Evolutionary conservation across 495 filamentous ascomycete species (phyloP).

Genomic region (Podospora conica): DNA sequence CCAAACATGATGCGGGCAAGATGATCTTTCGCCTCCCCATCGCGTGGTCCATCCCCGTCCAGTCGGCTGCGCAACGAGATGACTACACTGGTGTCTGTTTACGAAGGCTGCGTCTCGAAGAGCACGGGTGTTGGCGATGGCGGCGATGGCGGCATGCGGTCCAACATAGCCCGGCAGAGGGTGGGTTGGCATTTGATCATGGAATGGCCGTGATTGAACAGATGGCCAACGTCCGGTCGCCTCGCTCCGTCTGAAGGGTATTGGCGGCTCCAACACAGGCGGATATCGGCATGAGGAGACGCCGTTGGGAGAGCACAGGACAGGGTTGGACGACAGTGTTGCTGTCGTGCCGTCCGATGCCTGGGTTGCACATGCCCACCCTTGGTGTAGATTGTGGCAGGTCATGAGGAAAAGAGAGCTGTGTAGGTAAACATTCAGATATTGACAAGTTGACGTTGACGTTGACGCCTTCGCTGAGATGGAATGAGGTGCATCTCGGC

Average conservation of each 20-base stretch:
- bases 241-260: not conserved
- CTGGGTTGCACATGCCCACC: not conserved
- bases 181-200: not conserved
- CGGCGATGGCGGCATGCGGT: conserved; percentile 8
- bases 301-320: not conserved
- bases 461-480: too few species aligned
- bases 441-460: too few species aligned
- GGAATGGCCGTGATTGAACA: not conserved
- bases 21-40: conserved; percentile 11
- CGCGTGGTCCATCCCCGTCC: conserved; percentile 17
- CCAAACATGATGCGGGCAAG: not conserved
- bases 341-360: not conserved
- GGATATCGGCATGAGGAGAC: not conserved
- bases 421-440: too few species aligned
- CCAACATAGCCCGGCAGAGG: conserved; percentile 1
- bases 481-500: too few species aligned
- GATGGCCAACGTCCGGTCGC: not conserved
- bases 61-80: conserved; percentile 8
- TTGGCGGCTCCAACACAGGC: not conserved
- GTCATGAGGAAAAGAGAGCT: not conserved
- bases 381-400: too few species aligned
- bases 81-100: not conserved
- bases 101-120: not conserved
- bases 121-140: not conserved
- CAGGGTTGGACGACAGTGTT: not conserved